Base-by-base conservation (phyloP, 768 basidiomycete genomes). In the Serpula lacrymans region DNA sequence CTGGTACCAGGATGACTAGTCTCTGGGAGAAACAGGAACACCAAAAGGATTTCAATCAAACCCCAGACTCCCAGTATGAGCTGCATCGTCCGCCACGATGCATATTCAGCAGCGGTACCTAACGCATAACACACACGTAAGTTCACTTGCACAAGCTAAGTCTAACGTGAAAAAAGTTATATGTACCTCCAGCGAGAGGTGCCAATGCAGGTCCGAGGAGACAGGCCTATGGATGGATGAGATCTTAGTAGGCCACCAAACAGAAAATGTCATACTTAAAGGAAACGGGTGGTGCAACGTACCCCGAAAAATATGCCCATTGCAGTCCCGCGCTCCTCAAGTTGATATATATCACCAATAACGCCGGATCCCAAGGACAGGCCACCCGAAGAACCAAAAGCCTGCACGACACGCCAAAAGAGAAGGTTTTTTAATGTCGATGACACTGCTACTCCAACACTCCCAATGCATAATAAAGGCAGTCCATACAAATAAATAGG, bases 21-120 rank as follows among this genome's bases (percentile, higher is more conserved):
- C 50, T 87, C 84, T 0, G 83, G 84, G n/a, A 84, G 69, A 38
- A 69, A 69, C 3, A 71, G 29, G 1, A 54, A 35, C 23, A 84
- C 64, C 5, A 63, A 45, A 5, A 70, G 6, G 25, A 76, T 64
- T 2, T 66, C 61, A 1, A 69, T 11, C 0, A 74, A 26, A 2
- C 71, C 73, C 27, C 63, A 55, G 0, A 66, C 26, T 3, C 71
- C 73, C 1, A 86, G 43, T 0, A 51, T 49, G 6, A 59, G 52
- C 51, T 87, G 82, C 57, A 82, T 73, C 3, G 68, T 46, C 0
- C 84, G 71, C 84, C 85, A 88, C 0, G 84, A 84, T 24, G 69
- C 70, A 46, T 82, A 83, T 38, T 81, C 65, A 0, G 82, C 70
- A 0, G 70, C 63, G 20, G 70, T 37, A 11, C 78, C 78, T 76